Conservation (phyloP, 106 monocot genomes). For the Acanthochlamys bracteata region DNA sequence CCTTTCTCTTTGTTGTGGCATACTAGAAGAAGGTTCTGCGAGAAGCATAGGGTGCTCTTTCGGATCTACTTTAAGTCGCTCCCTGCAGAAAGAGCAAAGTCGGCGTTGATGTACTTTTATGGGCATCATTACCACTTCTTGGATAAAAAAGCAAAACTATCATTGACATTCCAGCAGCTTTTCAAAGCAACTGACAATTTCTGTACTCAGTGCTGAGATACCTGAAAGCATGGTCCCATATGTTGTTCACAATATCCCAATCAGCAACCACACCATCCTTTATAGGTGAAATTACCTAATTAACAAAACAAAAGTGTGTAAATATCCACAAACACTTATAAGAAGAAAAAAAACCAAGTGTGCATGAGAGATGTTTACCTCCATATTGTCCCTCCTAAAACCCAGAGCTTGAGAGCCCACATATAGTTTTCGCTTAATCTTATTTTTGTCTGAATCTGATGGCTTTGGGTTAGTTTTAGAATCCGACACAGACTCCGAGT, state of each 20-base stretch:
- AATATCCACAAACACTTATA: background rate
- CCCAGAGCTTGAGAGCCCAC: conserved; percentile 67
- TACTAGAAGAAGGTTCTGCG: conserved; percentile 83
- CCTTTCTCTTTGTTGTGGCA: conserved; percentile 91
- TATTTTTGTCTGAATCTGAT: conserved; percentile 43
- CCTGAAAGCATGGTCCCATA: conserved; percentile 99
- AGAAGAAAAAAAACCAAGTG: background rate
- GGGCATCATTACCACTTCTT: background rate
- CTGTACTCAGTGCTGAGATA: background rate
- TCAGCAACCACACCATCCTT: conserved; percentile 83
- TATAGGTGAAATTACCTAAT: conserved; percentile 83
- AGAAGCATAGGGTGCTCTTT: conserved; percentile 95
- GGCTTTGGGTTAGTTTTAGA: conserved; percentile 28
- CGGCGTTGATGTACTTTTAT: background rate
- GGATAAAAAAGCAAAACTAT: background rate
- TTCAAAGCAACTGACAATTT: background rate
- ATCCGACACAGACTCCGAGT: conserved; percentile 40
- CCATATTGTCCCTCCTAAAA: conserved; percentile 61
- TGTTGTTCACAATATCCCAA: conserved; percentile 93
- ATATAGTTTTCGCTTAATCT: conserved; percentile 57
- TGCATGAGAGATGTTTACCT: conserved; percentile 21
- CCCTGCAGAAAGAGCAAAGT: conserved; percentile 30
- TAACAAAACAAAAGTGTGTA: conserved; percentile 3
- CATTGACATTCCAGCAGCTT: background rate
- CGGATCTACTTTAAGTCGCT: conserved; percentile 75